Conservation (phyloP, 2,329 filamentous ascomycete genomes). For the Aspergillus melleus region DNA sequence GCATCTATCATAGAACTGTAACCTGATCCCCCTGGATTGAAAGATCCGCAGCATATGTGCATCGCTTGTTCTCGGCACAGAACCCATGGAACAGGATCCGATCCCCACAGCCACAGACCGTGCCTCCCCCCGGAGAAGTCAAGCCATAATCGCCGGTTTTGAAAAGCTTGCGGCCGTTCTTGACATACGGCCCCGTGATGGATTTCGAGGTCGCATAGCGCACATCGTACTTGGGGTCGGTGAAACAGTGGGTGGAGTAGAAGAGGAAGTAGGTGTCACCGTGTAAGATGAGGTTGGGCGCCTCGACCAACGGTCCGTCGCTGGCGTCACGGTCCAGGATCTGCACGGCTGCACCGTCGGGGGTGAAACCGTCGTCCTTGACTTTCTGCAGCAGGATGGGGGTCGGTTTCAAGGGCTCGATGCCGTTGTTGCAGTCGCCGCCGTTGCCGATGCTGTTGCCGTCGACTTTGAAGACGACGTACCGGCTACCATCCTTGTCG, state of each 20-base stretch:
- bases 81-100: conserved; percentile 35
- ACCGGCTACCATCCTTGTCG: conserved; percentile 56
- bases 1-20: conserved; percentile 13
- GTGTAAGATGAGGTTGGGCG: conserved; percentile 54
- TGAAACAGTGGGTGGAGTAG: conserved; percentile 63
- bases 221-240: conserved; percentile 57
- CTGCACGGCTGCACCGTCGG: conserved; percentile 53
- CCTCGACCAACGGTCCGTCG: conserved; percentile 64
- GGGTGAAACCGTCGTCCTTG: conserved; percentile 51
- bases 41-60: conserved; percentile 33
- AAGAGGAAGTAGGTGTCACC: conserved; percentile 58
- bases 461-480: conserved; percentile 67
- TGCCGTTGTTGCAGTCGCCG: conserved; percentile 49
- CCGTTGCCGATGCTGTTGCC: conserved; percentile 57
- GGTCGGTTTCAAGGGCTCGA: conserved; percentile 35
- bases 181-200: conserved; percentile 40
- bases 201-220: conserved; percentile 55
- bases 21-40: conserved; percentile 20
- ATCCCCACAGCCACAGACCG: conserved; percentile 32
- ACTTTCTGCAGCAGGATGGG: conserved; percentile 45
- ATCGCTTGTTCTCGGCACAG: conserved; percentile 26
- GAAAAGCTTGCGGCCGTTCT: conserved; percentile 35
- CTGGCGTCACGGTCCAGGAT: conserved; percentile 64
- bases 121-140: conserved; percentile 34
- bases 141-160: conserved; percentile 33